phyloP scores from a whole-genome alignment of 208 protist species.

The Leishmania major region DNA sequence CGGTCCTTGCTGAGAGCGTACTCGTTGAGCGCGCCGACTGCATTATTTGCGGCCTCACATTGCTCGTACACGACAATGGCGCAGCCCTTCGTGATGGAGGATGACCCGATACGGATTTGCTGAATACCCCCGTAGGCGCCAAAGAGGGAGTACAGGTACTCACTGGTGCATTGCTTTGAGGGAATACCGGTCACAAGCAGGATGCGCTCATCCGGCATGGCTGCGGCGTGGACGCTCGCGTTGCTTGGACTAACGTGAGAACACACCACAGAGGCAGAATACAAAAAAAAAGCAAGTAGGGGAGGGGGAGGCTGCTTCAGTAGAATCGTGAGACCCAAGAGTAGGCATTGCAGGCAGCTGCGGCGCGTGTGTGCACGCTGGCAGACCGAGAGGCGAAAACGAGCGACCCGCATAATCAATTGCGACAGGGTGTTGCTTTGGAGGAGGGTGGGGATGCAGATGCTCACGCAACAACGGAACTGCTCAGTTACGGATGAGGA shows the following conservation, averaged over 20 bases:
- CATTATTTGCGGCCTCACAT: slow-evolving; percentile 74
- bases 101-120: slow-evolving; percentile 73
- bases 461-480: background rate
- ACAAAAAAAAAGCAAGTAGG: slow-evolving; percentile 1
- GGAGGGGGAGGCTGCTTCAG: background rate
- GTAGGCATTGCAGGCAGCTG: background rate
- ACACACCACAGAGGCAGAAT: background rate
- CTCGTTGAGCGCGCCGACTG: slow-evolving; percentile 68
- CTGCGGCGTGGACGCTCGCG: background rate
- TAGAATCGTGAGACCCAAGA: slow-evolving; percentile 1
- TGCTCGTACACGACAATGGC: slow-evolving; percentile 89
- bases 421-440: background rate
- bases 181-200: slow-evolving; percentile 85
- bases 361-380: background rate
- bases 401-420: background rate
- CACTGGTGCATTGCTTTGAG: slow-evolving; percentile 64
- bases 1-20: slow-evolving; percentile 71
- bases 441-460: background rate
- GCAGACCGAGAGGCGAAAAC: background rate
- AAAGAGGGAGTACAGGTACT: slow-evolving; percentile 87
- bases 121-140: slow-evolving; percentile 82
- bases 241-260: background rate
- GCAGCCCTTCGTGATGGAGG: slow-evolving; percentile 73
- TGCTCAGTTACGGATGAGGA: background rate
- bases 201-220: slow-evolving; percentile 86